A percentile compares a stretch with the other conserved stretches of the same genome.
phyloP scores from a whole-genome alignment of 257 asterid species.

The Perilla frutescens region DNA sequence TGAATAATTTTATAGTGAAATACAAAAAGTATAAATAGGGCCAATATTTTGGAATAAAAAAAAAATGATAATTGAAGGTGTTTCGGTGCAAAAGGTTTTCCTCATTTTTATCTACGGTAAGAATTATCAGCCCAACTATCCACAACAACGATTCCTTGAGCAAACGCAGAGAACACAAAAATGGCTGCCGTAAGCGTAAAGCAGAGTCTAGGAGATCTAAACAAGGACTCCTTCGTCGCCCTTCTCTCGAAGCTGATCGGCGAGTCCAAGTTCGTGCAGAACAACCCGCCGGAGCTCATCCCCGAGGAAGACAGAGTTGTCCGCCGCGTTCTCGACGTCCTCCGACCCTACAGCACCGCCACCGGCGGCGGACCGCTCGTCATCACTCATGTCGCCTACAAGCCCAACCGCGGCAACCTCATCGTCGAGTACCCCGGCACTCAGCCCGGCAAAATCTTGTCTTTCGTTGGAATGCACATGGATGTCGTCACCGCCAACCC shows the following conservation, averaged over 20 bases:
- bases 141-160: background rate
- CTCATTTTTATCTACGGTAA: too few relatives aligned
- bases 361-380: conserved; percentile 88
- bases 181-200: conserved; percentile 61
- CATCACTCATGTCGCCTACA: conserved; percentile 77
- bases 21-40: too few relatives aligned
- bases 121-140: too few relatives aligned
- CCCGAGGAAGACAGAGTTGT: conserved; percentile 98
- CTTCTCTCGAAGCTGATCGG: conserved; percentile 83
- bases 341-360: conserved; percentile 76
- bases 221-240: conserved; percentile 69
- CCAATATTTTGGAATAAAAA: too few relatives aligned
- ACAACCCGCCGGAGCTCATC: conserved; percentile 93
- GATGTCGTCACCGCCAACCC: conserved; percentile 97
- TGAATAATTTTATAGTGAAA: too few relatives aligned
- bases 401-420: conserved; percentile 93
- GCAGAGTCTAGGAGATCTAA: conserved; percentile 64
- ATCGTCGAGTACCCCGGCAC: conserved; percentile 98
- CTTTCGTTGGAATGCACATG: conserved; percentile 99
- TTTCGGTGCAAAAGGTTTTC: too few relatives aligned
- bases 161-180: background rate
- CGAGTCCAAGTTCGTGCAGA: conserved; percentile 85
- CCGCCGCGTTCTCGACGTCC: conserved; percentile 71
- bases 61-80: too few relatives aligned
- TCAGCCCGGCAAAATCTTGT: conserved; percentile 70